Evolutionary conservation across 176 grass and related monocot species (phyloP), one percentile per base, ranked within the genome.

Genomic region (Otatea glauca): DNA sequence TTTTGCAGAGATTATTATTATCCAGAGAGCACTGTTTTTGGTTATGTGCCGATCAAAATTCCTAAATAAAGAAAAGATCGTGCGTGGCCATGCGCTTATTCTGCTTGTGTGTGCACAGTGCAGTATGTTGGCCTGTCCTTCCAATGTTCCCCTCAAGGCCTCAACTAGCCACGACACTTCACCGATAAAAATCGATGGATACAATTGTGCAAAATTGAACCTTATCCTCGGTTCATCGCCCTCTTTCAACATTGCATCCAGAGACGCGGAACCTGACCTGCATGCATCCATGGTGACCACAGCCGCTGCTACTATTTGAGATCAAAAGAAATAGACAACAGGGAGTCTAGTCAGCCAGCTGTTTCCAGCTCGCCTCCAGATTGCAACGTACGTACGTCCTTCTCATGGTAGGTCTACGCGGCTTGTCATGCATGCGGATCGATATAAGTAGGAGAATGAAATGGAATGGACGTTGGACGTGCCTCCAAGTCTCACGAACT

Each of bases 341-440:
- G 7, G 38, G 51, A n/a, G 44, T 20, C 59, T 21, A 35, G 4
- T 65, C 4, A 25, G 20, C 38, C 82, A 89, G 82, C 82, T 85
- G 76, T 76, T 21, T 80, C 76, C 87, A 89, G 70, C 82, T 80
- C 50, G 15, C 14, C 7, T 21, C 47, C 47, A 15, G 39, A 70
- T 27, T 27, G 14, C 21, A 21, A 27, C 32, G 43, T 43, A 27
- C 32, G 43, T 43, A 41, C 25, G 39, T 67, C 51, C 41, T 80
- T 79, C 43, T 72, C 66, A 4, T 42, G 53, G 53, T 10, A 37
- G 61, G 38, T 23, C 20, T 25, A 32, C 17, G 32, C 59, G 68
- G 45, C 38, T 73, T 79, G 68, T 60, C 47, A 35, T 17, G 37
- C 21, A 39, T 64, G 59, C 5, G 50, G 44, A 53, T n/a, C n/a